These are phyloP conservation scores for Senna siamea DNA, from an alignment of 306 rosid genomes.

Conservation along the genomic window DNA sequence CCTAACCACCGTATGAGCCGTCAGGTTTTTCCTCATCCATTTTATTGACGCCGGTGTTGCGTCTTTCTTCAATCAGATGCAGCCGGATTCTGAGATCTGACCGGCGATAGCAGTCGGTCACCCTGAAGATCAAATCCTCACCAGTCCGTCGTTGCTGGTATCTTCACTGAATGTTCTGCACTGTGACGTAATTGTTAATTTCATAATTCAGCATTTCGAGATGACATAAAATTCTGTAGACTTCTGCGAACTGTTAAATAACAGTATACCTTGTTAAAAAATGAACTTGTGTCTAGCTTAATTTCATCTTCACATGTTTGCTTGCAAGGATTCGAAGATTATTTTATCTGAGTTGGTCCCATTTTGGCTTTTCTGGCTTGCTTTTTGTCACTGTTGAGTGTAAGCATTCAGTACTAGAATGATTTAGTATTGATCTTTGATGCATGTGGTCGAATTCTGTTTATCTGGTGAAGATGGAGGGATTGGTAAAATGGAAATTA, in stretches of 20 bases:
- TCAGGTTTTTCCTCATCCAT: neutral
- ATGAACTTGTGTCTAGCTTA: neutral
- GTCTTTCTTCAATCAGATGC: conserved; percentile 9
- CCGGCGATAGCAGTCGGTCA: neutral
- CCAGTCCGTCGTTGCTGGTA: neutral
- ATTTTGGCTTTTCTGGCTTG: neutral
- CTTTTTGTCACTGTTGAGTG: neutral
- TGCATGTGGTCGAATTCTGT: neutral
- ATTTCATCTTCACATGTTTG: conserved; percentile 16
- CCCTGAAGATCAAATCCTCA: neutral
- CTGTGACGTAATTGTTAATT: neutral
- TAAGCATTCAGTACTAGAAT: conserved; percentile 6
- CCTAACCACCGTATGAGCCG: conserved; percentile 30
- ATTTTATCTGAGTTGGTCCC: neutral
- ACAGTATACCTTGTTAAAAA: neutral
- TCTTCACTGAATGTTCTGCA: neutral
- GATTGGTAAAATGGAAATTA: neutral
- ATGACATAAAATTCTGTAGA: neutral
- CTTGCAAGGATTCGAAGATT: neutral
- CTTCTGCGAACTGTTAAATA: neutral
- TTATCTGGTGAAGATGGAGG: neutral
- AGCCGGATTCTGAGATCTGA: neutral
- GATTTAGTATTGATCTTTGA: neutral
- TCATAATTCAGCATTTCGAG: neutral
- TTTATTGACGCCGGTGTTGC: conserved; percentile 7